phyloP scores from a whole-genome alignment of 306 rosid genomes.

The Vigna unguiculata region DNA sequence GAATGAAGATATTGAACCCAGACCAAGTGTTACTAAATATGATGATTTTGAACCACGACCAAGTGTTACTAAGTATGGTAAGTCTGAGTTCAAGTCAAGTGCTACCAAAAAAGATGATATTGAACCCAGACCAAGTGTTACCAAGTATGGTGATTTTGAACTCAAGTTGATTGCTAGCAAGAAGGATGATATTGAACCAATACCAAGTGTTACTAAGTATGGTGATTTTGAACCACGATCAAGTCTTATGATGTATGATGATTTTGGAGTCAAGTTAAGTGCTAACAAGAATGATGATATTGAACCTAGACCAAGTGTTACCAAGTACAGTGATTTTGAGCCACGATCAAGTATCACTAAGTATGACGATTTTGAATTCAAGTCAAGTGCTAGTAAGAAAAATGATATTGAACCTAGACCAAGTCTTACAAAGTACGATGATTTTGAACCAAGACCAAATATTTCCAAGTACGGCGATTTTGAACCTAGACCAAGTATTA shows the following conservation, averaged over 20 bases:
- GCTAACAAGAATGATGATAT: constrained; percentile 4
- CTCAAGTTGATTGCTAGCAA: too few relatives aligned
- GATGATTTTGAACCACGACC: neutral
- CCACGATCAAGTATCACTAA: neutral
- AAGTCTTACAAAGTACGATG: neutral
- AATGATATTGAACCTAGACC: too few relatives aligned
- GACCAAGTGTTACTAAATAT: neutral
- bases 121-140: neutral
- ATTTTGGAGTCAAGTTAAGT: constrained; percentile 15
- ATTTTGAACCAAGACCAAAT: neutral
- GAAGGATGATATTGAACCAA: neutral
- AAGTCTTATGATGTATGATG: neutral
- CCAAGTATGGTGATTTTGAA: neutral
- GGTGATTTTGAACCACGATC: neutral
- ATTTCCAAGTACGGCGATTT: neutral
- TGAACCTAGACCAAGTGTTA: constrained; percentile 23
- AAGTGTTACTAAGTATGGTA: neutral
- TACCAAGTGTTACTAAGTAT: neutral
- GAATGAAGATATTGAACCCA: neutral
- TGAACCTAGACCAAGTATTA: neutral
- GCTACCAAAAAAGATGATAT: neutral
- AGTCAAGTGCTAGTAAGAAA: neutral
- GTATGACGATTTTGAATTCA: neutral
- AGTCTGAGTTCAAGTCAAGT: neutral
- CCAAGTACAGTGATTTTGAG: neutral